Evolutionary conservation across 495 filamentous ascomycete genomes (phyloP), one percentile per base, ranked within the genome.

Genomic region (Hyaloscypha bicolor): DNA sequence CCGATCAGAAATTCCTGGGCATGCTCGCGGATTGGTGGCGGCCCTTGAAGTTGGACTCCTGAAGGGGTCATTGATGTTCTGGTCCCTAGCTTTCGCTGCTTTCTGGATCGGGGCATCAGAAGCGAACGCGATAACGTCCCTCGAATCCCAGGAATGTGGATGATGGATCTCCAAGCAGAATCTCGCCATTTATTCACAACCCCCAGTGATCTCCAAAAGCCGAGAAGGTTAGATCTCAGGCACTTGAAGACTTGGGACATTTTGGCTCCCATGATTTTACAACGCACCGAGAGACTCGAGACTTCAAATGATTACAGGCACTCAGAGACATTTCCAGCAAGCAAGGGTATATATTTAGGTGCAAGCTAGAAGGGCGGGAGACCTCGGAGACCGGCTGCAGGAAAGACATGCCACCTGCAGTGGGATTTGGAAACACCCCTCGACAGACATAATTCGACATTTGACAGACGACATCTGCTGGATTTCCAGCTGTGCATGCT

Each of bases 141-240:
- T 29, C 29, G 16, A 63, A 58, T 69, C 51, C 68, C 67, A 65
- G 66, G 55, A 58, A n/a, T 63, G 29, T 63, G 68, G 68, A 63
- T 51, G 25, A 55, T 66, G 59, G 63, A 63, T 66, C 39, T 69
- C 32, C 16, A 59, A 52, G 30, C 53, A 25, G 21, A 29, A 56
- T 61, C 59, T 30, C 4, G 37, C 37, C 4, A 14, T 35, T 39
- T 39, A 14, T 61, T 30, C 33, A 25, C 21, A 48, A 37, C 21
- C n/a, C 35, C n/a, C 35, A 30, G 0, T 14, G 35, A 61, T 37
- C 25, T 61, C 33, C 21, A 61, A 22, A 21, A 3, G 57, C 9
- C 9, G 33, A 60, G 14, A 37, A 5, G 30, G 9, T 21, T 16
- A 19, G 19, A n/a, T 25, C 57, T 33, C 0, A 37, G 12, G 19